These are phyloP conservation scores for Saccharomycopsis babjevae DNA, from an alignment of 805 yeast genomes.

Conservation along the genomic window DNA sequence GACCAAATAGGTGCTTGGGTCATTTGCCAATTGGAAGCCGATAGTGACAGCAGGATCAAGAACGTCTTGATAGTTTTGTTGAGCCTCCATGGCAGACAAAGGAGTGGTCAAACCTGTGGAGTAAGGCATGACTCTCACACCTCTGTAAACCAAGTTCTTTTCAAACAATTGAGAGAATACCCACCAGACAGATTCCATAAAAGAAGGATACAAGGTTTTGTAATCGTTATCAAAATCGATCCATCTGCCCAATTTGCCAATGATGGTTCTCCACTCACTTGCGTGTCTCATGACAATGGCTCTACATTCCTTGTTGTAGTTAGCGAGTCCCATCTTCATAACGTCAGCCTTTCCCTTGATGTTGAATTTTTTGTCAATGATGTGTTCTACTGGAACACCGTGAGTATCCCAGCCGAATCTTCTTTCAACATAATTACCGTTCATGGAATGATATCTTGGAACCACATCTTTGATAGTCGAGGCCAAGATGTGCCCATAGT, in stretches of 20 bases:
- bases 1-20: conserved; percentile 73
- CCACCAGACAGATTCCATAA: conserved; percentile 99
- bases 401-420: conserved; percentile 99
- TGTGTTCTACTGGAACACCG: conserved; percentile 97
- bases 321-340: conserved; percentile 84
- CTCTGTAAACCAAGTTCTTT: conserved; percentile 86
- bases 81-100: conserved; percentile 94
- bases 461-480: conserved; percentile 96
- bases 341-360: conserved; percentile 93
- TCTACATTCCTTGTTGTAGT: conserved; percentile 91
- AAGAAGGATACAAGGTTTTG: conserved; percentile 89
- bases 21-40: conserved; percentile 73
- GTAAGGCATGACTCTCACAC: conserved; percentile 97
- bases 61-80: conserved; percentile 95
- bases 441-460: conserved; percentile 97
- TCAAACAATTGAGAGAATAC: conserved; percentile 81
- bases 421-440: conserved; percentile 91
- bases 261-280: conserved; percentile 85
- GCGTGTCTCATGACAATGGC: conserved; percentile 97
- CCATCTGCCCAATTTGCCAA: conserved; percentile 97
- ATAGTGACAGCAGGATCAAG: conserved; percentile 93
- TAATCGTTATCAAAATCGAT: conserved; percentile 97
- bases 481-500: conserved; percentile 94
- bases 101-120: conserved; percentile 97
- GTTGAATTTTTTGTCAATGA: conserved; percentile 94